These are phyloP conservation scores for Elsinoe perseae DNA, from an alignment of 2,329 filamentous ascomycete species.

Conservation along the genomic window DNA sequence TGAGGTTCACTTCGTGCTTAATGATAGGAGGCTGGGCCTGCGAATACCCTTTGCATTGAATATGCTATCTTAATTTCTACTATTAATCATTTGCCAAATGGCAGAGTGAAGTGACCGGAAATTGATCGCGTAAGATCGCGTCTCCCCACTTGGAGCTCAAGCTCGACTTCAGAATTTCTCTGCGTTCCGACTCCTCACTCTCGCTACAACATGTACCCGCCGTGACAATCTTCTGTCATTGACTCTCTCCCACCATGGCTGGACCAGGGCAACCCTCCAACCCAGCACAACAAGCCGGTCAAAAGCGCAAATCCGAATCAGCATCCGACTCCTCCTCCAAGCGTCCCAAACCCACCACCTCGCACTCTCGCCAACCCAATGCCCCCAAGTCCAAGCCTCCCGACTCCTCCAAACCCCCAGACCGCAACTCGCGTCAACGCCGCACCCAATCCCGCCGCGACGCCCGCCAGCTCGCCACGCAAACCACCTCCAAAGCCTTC, in stretches of 20 bases:
- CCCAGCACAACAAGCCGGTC: slow-evolving; percentile 5
- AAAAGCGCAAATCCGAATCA: slow-evolving; percentile 11
- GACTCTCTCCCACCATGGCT: neutral
- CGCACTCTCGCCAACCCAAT: neutral
- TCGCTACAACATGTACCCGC: neutral
- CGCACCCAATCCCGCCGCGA: slow-evolving; percentile 26
- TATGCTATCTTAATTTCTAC: neutral
- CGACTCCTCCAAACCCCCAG: neutral
- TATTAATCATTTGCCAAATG: neutral
- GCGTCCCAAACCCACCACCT: neutral
- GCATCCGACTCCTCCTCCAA: neutral
- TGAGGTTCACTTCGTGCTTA: slow-evolving; percentile 1
- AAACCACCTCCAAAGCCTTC: slow-evolving; percentile 47
- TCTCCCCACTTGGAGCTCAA: neutral
- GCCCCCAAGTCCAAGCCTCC: neutral
- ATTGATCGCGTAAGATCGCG: slow-evolving; percentile 8
- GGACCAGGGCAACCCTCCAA: neutral
- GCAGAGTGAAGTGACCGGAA: neutral
- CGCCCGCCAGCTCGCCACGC: slow-evolving; percentile 40
- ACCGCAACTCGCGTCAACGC: neutral
- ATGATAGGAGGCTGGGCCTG: slow-evolving; percentile 8
- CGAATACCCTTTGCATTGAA: slow-evolving; percentile 8
- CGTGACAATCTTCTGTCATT: neutral
- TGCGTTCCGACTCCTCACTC: neutral
- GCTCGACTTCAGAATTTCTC: slow-evolving; percentile 9